Percentiles rank a stretch among this genome's conserved stretches.
Evolutionary conservation across 2,329 filamentous ascomycete genomes (phyloP).

Genomic region (Alternaria solani): DNA sequence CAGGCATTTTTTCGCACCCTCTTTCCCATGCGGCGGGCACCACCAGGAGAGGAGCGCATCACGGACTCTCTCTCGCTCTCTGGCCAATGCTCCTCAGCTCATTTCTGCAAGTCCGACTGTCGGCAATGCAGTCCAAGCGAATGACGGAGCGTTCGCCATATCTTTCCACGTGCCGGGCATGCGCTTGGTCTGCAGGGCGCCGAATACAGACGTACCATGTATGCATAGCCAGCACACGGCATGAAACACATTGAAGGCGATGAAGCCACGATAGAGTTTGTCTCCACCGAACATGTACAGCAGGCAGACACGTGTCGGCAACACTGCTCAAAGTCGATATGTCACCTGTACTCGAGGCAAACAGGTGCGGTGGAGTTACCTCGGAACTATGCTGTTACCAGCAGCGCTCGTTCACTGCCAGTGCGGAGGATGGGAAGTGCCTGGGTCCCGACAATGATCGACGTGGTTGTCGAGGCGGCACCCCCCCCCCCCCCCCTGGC

Average conservation of each 20-base stretch:
- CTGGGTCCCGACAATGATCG: constrained; percentile 23
- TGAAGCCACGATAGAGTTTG: constrained; percentile 26
- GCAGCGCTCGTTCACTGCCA: constrained; percentile 8
- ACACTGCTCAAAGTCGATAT: constrained; percentile 7
- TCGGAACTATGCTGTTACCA: constrained; percentile 12
- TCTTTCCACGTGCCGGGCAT: constrained; percentile 29
- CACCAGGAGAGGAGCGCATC: constrained; percentile 20
- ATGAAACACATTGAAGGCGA: constrained; percentile 22
- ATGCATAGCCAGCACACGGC: constrained; percentile 26
- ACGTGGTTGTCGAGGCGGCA: constrained; percentile 9
- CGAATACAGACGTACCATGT: constrained; percentile 25
- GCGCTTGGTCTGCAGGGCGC: constrained; percentile 17
- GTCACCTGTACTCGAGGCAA: constrained; percentile 2
- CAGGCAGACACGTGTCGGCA: constrained; percentile 3
- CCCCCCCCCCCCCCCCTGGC: not conserved
- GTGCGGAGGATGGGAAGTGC: constrained; percentile 11
- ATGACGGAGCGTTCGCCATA: constrained; percentile 20
- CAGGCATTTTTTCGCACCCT: not conserved
- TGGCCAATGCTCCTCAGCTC: constrained; percentile 16
- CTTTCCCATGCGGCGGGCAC: constrained; percentile 15
- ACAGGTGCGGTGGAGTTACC: constrained; percentile 16
- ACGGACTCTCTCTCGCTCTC: constrained; percentile 8
- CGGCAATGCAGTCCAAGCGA: constrained; percentile 20
- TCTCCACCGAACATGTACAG: not conserved
- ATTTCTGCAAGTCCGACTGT: constrained; percentile 18